Evolutionary conservation across 2,329 filamentous ascomycete species (phyloP), one percentile per base, ranked within the genome.

Genomic region (Penicillium sp.): DNA sequence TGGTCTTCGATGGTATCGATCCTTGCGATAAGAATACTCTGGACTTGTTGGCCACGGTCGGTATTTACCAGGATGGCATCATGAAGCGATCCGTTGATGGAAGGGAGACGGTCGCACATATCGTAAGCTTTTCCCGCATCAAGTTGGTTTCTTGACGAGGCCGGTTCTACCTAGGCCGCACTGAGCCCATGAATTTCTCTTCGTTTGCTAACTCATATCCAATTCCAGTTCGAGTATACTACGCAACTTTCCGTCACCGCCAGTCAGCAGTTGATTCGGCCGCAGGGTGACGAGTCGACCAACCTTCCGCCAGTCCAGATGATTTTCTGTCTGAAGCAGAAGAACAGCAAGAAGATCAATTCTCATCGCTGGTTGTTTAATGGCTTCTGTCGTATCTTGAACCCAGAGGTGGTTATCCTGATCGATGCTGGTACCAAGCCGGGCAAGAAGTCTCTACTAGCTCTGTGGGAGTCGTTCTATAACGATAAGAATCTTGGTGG

Each of bases 291-390:
- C 69, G 88, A 89, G 73, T 83, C 90, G 12, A 88, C 86, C 69
- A 96, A 91, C 12, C 84, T 98, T 42, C 93, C 94, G 1, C 94
- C 94, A 0, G 93, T 97, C 14, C 94, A 98, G 83, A 96, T 97
- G 88, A 96, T 98, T 74, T 97, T 98, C 83, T 98, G 94, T 74
- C 78, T 98, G 75, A 98, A 98, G 85, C 90, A 95, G 76, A 92
- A 96, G 86, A 98, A 98, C 84, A 96, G 84, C 81, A 98, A 98
- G 84, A 98, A 98, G 86, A 98, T 98, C 82, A 98, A 98, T 82
- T 97, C 94, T 25, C 94, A 98, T 77, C 86, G 94, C 81, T 98
- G 94, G 94, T 84, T 98, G 25, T 98, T 98, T 81, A 97, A 96
- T 69, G 94, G 90, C 51, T 97, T 98, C 76, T 94, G 93, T 63